Conservation (phyloP, 2,329 filamentous ascomycete species). For the Xylariaceae sp. region DNA sequence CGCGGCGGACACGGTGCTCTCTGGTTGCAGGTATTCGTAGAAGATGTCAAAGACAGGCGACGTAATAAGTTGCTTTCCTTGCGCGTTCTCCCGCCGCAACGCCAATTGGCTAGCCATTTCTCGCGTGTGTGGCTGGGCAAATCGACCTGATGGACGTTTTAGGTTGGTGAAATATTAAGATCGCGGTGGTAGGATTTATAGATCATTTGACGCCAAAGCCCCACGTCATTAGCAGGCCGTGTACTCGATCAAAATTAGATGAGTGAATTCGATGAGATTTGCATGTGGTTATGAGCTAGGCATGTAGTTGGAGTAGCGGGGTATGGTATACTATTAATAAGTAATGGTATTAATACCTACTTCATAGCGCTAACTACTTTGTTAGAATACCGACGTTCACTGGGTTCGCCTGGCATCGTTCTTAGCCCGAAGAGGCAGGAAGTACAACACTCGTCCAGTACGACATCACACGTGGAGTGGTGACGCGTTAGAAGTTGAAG, state of each 20-base stretch:
- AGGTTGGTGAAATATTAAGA: background rate
- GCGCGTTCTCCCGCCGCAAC: background rate
- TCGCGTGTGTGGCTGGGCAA: background rate
- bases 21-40: slow-evolving; percentile 22
- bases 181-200: background rate
- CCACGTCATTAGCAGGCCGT: background rate
- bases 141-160: background rate
- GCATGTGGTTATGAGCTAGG: background rate
- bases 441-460: too few relatives aligned
- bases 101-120: slow-evolving; percentile 7
- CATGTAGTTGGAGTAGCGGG: background rate
- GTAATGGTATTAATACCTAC: too few relatives aligned
- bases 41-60: slow-evolving; percentile 27
- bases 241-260: background rate
- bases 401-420: background rate
- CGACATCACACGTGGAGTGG: too few relatives aligned
- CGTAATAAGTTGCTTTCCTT: slow-evolving; percentile 1
- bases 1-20: slow-evolving; percentile 10
- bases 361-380: background rate
- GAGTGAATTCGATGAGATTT: background rate
- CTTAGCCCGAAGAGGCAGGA: background rate
- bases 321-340: background rate
- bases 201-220: background rate
- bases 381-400: background rate
- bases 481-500: too few relatives aligned